Evolutionary conservation across 768 basidiomycete species (phyloP).

Genomic region (Suillus occidentalis): DNA sequence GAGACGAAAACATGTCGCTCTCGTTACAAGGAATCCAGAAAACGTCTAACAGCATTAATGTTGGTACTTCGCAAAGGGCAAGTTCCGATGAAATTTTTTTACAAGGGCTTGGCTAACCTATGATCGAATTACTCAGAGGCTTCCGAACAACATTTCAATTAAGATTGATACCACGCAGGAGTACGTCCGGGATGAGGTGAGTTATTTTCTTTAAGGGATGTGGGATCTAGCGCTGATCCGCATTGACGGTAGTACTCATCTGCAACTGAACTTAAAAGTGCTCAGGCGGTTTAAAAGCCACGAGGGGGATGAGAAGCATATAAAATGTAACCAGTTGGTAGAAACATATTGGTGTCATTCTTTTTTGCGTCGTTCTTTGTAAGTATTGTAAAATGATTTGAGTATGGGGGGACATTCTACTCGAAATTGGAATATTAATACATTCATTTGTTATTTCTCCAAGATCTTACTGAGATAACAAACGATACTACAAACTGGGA

Average conservation of each 20-base stretch:
- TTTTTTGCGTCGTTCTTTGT: slow-evolving; percentile 9
- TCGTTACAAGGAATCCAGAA: slow-evolving; percentile 30
- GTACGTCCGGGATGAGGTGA: slow-evolving; percentile 40
- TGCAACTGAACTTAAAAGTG: slow-evolving; percentile 5
- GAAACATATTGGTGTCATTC: slow-evolving; percentile 7
- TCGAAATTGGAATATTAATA: too few relatives aligned
- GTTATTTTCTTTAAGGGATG: slow-evolving; percentile 2
- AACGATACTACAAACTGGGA: too few relatives aligned
- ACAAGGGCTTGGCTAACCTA: background rate
- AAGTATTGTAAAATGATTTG: slow-evolving; percentile 5
- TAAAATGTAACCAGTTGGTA: slow-evolving; percentile 6
- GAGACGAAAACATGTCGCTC: slow-evolving; percentile 15
- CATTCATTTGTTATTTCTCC: too few relatives aligned
- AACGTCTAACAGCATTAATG: slow-evolving; percentile 11
- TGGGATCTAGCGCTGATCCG: slow-evolving; percentile 5
- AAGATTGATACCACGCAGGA: slow-evolving; percentile 65
- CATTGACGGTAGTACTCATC: slow-evolving; percentile 1
- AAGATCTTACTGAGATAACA: too few relatives aligned
- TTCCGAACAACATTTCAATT: slow-evolving; percentile 56
- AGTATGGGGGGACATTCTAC: too few relatives aligned
- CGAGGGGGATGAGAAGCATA: background rate
- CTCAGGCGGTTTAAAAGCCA: background rate
- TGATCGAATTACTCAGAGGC: slow-evolving; percentile 7
- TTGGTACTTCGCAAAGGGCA: slow-evolving; percentile 16
- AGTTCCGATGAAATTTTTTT: background rate